Evolutionary conservation across 331 rosid species (phyloP).

Genomic region (Rosa hybrid): DNA sequence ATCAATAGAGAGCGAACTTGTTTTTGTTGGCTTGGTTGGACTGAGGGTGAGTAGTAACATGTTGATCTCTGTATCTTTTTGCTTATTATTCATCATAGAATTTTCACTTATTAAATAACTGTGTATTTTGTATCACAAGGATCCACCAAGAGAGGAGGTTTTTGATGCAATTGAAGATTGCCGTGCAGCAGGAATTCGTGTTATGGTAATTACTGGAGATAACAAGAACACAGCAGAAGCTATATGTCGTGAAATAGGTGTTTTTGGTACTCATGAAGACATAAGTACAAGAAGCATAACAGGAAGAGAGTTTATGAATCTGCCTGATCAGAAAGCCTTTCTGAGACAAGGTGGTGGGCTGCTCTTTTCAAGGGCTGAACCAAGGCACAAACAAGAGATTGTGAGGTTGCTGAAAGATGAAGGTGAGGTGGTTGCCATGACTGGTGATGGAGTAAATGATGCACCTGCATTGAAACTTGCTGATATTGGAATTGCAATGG

Average conservation of each 20-base stretch:
- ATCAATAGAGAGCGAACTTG: conserved; percentile 66
- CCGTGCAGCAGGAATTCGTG: conserved; percentile 81
- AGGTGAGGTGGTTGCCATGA: conserved; percentile 91
- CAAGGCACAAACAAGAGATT: conserved; percentile 60
- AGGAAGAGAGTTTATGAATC: conserved; percentile 66
- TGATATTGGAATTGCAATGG: conserved; percentile 90
- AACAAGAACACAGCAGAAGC: conserved; percentile 84
- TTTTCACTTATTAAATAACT: not conserved
- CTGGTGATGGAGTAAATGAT: conserved; percentile 93
- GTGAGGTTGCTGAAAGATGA: conserved; percentile 83
- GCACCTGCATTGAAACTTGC: conserved; percentile 92
- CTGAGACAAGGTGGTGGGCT: conserved; percentile 62
- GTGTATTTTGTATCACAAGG: conserved; percentile 40
- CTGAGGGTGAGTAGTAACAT: conserved; percentile 60
- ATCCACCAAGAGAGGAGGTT: conserved; percentile 85
- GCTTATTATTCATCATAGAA: conserved; percentile 6
- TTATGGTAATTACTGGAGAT: conserved; percentile 84
- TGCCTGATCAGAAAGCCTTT: conserved; percentile 44
- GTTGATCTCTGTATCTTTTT: conserved; percentile 10
- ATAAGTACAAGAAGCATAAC: conserved; percentile 55
- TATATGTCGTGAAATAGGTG: conserved; percentile 77
- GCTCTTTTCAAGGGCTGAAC: conserved; percentile 85
- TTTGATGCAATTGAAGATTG: conserved; percentile 74
- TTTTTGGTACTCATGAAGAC: conserved; percentile 63
- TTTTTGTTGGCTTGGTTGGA: conserved; percentile 73